Evolutionary conservation across 805 yeast species (phyloP), one percentile per base, ranked within the genome.

Genomic region (Candida fluviatilis): DNA sequence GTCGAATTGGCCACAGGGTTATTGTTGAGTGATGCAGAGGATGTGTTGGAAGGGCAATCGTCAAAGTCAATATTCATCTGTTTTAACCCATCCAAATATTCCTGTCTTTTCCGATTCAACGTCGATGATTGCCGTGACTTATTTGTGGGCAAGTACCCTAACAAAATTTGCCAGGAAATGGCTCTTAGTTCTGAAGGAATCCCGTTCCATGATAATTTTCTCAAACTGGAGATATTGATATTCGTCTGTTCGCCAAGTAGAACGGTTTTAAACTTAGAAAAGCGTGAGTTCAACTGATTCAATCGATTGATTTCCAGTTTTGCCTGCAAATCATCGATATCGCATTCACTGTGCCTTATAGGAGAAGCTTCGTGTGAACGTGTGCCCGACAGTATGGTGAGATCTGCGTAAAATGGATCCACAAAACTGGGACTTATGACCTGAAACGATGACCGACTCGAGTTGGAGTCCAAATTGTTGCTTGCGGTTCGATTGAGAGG

Each of bases 161-260:
- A 71, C 35, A 93, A 60, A 13, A 90, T 64, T 62, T 88, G 95
- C 99, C 99, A 93, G 10, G 85, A 78, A 29, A 82, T 62, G 0
- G 97, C 85, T 41, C 98, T 70, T 40, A 89, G 69, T 40, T 80
- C 82, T 10, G 74, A 64, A 0, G 99, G 98, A 4, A 93, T 77
- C 2, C 99, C 99, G 51, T 90, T 84, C 98, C 99, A 93, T 13
- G 96, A 76, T 36, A 89, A 71, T 54, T 84, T 80, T 45, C 87
- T 74, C 38, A 93, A 68, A 36, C 82, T 89, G 35, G 70, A 72
- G 41, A 86, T 58, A 47, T 87, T 85, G 26, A 90, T 78, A 35
- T 46, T 54, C n/a, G 67, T 64, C 38, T 71, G 71, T 18, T 60
- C 62, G 5, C 66, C 62, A 24, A 91, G 60, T n/a, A 31, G 14